Conservation (phyloP, 768 basidiomycete species). For the Termitomyces sp. region DNA sequence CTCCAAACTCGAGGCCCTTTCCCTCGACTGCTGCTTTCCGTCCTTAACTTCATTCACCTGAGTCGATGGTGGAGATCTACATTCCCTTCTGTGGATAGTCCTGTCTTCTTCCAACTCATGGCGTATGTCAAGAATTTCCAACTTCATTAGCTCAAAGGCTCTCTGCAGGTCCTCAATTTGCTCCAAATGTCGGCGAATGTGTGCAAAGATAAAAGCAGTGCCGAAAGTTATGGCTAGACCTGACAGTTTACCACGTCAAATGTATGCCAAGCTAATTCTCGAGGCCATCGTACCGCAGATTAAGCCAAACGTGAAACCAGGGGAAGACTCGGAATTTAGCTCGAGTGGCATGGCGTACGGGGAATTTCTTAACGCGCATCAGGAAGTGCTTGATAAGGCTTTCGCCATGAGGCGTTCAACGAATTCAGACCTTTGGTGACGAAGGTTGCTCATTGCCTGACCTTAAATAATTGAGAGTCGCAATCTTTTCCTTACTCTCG, state of each 20-base stretch:
- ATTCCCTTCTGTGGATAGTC: background rate
- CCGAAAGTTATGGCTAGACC: background rate
- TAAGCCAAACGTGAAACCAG: background rate
- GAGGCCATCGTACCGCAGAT: background rate
- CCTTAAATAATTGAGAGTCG: background rate
- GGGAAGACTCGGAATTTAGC: background rate
- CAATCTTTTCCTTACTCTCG: background rate
- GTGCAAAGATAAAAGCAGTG: background rate
- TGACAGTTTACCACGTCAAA: background rate
- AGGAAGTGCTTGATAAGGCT: background rate
- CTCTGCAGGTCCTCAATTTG: background rate
- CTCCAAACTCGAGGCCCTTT: background rate
- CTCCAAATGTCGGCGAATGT: background rate
- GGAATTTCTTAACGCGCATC: background rate
- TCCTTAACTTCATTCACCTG: background rate
- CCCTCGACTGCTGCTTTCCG: background rate
- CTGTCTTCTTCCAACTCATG: background rate
- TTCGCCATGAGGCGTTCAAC: background rate
- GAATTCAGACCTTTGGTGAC: background rate
- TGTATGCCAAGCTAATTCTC: background rate
- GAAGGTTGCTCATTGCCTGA: background rate
- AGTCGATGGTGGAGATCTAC: background rate
- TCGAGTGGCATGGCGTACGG: background rate
- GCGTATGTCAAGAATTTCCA: background rate
- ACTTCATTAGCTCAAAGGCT: background rate